A percentile compares a stretch with the other conserved stretches of the same genome.
Evolutionary conservation across 1,284 basidiomycete species (phyloP).

Genomic region (Tetrapyrgos nigripes): DNA sequence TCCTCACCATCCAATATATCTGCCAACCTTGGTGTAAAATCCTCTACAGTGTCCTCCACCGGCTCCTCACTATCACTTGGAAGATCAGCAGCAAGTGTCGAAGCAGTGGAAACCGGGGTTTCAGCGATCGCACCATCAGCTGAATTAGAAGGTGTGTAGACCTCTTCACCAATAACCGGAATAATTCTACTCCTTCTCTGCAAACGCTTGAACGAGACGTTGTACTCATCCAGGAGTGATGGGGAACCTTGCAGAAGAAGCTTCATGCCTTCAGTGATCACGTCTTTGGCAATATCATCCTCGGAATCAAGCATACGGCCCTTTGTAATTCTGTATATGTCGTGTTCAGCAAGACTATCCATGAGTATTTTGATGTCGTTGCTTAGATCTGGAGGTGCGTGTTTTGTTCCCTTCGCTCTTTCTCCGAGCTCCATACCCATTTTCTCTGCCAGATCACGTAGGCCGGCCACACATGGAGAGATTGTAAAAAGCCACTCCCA

Average conservation of each 20-base stretch:
- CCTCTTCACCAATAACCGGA: neutral
- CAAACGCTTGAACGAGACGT: conserved; percentile 8
- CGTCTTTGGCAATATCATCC: conserved; percentile 22
- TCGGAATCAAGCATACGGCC: conserved; percentile 29
- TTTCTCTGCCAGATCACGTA: conserved; percentile 34
- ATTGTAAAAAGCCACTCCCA: conserved; percentile 48
- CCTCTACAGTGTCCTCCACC: neutral
- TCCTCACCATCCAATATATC: neutral
- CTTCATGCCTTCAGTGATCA: conserved; percentile 24
- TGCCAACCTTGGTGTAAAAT: neutral
- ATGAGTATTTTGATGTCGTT: conserved; percentile 33
- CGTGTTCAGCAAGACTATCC: conserved; percentile 30
- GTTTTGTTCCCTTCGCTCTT: conserved; percentile 33
- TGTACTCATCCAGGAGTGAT: conserved; percentile 28
- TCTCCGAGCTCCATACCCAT: conserved; percentile 35
- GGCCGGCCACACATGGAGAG: conserved; percentile 40
- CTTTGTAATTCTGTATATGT: conserved; percentile 24
- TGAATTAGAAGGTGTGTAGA: too few relatives aligned
- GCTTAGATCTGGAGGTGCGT: conserved; percentile 31
- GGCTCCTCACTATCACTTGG: neutral
- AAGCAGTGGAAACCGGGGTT: too few relatives aligned
- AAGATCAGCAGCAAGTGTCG: too few relatives aligned
- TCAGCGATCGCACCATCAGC: too few relatives aligned
- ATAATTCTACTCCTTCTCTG: conserved; percentile 1
- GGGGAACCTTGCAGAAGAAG: conserved; percentile 14